Evolutionary conservation across 441 rosid species (phyloP).

Genomic region (Raphanus hybrid): DNA sequence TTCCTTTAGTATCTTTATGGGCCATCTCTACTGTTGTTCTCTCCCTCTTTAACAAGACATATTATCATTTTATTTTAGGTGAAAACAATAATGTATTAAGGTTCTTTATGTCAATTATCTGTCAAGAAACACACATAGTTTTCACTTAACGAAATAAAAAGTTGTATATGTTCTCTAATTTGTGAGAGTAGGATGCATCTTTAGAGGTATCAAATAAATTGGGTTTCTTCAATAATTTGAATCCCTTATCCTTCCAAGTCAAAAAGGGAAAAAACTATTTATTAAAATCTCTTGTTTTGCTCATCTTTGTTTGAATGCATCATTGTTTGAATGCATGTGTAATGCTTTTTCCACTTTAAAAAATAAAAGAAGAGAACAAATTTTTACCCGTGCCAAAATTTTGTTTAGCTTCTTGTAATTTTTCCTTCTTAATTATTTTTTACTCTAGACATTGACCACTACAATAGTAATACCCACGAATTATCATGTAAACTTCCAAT

Average conservation of each 20-base stretch:
- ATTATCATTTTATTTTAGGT: background rate
- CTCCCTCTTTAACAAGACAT: background rate
- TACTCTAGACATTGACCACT: background rate
- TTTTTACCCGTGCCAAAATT: background rate
- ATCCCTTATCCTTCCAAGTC: background rate
- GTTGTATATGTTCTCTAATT: background rate
- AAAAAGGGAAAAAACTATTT: background rate
- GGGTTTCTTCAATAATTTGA: background rate
- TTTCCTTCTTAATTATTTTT: background rate
- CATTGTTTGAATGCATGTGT: background rate
- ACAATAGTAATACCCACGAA: too few relatives aligned
- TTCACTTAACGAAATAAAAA: background rate
- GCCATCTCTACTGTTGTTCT: conserved; percentile 7
- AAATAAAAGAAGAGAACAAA: background rate
- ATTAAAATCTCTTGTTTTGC: background rate
- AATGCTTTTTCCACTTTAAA: background rate
- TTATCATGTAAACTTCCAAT: too few relatives aligned
- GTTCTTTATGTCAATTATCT: background rate
- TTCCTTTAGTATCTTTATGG: conserved; percentile 21
- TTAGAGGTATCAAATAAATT: background rate
- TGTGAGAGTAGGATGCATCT: background rate
- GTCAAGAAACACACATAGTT: background rate
- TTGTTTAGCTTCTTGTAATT: background rate
- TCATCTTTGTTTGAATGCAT: background rate
- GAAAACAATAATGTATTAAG: background rate